Evolutionary conservation across 2,329 filamentous ascomycete genomes (phyloP).

Genomic region (Rachicladosporium sp.): DNA sequence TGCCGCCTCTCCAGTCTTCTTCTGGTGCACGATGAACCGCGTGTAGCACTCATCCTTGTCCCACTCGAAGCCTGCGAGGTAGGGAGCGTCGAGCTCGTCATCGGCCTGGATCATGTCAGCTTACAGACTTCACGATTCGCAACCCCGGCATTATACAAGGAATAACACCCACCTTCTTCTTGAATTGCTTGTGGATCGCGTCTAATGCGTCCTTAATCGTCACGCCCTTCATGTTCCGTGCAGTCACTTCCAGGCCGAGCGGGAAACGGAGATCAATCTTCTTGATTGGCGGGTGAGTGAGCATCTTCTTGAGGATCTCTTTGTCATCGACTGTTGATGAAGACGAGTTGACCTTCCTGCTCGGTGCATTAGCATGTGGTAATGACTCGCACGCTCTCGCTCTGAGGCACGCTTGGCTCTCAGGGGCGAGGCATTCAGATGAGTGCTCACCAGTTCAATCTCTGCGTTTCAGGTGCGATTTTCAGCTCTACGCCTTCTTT

Average conservation of each 20-base stretch:
- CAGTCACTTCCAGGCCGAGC: constrained; percentile 73
- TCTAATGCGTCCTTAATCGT: constrained; percentile 96
- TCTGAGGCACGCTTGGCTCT: background rate
- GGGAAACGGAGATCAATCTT: constrained; percentile 91
- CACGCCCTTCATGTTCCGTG: constrained; percentile 83
- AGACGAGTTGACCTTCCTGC: constrained; percentile 89
- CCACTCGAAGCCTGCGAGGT: constrained; percentile 93
- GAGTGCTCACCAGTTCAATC: constrained; percentile 65
- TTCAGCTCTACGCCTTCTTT: constrained; percentile 58
- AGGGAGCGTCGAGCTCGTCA: constrained; percentile 77
- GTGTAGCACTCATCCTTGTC: constrained; percentile 88
- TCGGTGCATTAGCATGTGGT: constrained; percentile 5
- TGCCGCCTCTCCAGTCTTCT: constrained; percentile 50
- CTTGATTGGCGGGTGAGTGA: constrained; percentile 75
- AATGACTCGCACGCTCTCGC: constrained; percentile 2
- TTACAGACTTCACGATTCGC: too few species aligned
- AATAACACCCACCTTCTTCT: constrained; percentile 66
- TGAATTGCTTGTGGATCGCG: constrained; percentile 90
- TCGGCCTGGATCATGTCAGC: constrained; percentile 51
- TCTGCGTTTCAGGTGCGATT: constrained; percentile 72
- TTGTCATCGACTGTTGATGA: constrained; percentile 67
- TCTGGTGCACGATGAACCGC: constrained; percentile 73
- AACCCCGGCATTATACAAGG: too few species aligned
- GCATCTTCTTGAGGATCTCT: constrained; percentile 66
- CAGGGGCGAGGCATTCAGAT: constrained; percentile 6